These are phyloP conservation scores for Triglochin maritima DNA, from an alignment of 106 monocot species.

Conservation along the genomic window DNA sequence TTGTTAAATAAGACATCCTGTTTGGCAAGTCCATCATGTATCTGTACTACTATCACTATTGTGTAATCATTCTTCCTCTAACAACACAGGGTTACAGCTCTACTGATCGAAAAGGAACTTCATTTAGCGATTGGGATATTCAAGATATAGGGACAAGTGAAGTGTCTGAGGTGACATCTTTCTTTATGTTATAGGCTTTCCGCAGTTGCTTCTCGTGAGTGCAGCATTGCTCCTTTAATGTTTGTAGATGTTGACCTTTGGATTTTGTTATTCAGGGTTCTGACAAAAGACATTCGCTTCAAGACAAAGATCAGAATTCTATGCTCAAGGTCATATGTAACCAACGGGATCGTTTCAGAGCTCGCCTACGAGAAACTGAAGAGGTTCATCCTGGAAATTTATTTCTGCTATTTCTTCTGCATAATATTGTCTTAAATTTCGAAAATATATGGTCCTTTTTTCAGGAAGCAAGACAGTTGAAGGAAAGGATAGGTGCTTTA, in stretches of 20 bases:
- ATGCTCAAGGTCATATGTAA: slow-evolving; percentile 99
- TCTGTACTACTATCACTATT: too few relatives aligned
- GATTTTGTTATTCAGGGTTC: slow-evolving; percentile 28
- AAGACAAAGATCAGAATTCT: slow-evolving; percentile 94
- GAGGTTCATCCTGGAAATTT: slow-evolving; percentile 39
- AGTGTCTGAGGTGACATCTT: slow-evolving; percentile 49
- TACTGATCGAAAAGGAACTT: slow-evolving; percentile 52
- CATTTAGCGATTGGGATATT: slow-evolving; percentile 85
- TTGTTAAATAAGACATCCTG: too few relatives aligned
- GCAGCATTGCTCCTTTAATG: background rate
- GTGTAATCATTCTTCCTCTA: too few relatives aligned
- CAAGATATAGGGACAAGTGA: slow-evolving; percentile 72
- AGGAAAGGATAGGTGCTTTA: slow-evolving; percentile 71
- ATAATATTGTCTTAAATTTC: slow-evolving; percentile 6
- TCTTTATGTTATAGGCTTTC: background rate
- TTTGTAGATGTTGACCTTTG: background rate
- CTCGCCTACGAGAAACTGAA: slow-evolving; percentile 84
- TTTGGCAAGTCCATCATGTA: too few relatives aligned
- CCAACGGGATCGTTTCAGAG: slow-evolving; percentile 86
- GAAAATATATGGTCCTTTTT: background rate
- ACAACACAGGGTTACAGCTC: slow-evolving; percentile 65
- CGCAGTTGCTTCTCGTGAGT: too few relatives aligned
- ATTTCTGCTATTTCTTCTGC: background rate
- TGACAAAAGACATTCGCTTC: slow-evolving; percentile 47
- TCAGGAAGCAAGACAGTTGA: slow-evolving; percentile 80